Evolutionary conservation across 495 filamentous ascomycete species (phyloP).

Genomic region (Aspergillus panamensis): DNA sequence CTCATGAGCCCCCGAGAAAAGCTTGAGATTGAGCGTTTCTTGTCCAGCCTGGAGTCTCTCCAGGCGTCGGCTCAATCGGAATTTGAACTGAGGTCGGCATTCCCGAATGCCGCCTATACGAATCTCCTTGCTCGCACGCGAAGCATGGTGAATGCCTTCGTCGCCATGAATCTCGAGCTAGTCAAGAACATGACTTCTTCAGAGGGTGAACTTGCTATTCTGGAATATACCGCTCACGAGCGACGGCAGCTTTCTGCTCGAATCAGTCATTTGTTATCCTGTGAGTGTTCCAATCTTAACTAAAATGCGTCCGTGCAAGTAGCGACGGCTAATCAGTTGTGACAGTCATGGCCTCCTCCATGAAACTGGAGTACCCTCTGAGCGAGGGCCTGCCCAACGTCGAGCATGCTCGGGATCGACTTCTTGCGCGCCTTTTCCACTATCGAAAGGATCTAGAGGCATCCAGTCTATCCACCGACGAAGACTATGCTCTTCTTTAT

Average conservation of each 20-base stretch:
- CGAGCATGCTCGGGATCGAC: conserved; percentile 70
- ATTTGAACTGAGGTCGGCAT: conserved; percentile 80
- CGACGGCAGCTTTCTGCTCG: conserved; percentile 72
- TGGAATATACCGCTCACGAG: conserved; percentile 77
- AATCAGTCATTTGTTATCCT: conserved; percentile 89
- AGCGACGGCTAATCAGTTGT: conserved; percentile 16
- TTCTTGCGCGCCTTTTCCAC: conserved; percentile 85
- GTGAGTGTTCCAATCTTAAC: conserved; percentile 34
- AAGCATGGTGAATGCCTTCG: conserved; percentile 83
- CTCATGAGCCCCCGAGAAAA: conserved; percentile 87
- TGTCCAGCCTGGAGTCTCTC: conserved; percentile 66
- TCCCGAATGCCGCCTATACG: conserved; percentile 64
- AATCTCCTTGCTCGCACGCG: conserved; percentile 74
- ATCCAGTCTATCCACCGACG: conserved; percentile 52
- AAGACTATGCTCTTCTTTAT: conserved; percentile 69
- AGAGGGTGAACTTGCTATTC: conserved; percentile 72
- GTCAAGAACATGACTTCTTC: conserved; percentile 72
- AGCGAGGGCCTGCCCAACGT: conserved; percentile 83
- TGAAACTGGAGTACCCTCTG: conserved; percentile 90
- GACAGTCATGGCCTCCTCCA: conserved; percentile 79
- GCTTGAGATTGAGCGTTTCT: conserved; percentile 58
- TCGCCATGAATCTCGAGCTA: conserved; percentile 92
- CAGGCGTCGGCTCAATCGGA: conserved; percentile 72
- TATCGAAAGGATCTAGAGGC: conserved; percentile 70
- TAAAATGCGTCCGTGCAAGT: too few relatives aligned